Conservation (phyloP, 1,284 basidiomycete genomes). For the Ustilago curta region DNA sequence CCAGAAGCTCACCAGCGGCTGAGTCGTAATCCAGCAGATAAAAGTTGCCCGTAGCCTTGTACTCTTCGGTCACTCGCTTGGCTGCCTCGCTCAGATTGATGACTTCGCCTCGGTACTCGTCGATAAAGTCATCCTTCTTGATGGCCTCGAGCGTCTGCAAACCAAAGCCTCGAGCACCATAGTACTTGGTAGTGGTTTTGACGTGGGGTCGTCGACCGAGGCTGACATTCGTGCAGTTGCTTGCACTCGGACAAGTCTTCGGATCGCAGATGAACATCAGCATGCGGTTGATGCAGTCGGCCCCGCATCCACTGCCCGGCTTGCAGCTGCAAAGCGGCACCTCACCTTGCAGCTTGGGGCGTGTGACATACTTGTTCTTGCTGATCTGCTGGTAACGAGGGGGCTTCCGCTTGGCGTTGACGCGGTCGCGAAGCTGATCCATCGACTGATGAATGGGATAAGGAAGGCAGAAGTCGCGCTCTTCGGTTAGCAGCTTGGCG, state of each 20-base stretch:
- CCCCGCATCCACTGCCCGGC: conserved; percentile 51
- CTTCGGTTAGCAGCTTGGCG: conserved; percentile 42
- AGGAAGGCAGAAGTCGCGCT: conserved; percentile 54
- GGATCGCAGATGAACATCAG: conserved; percentile 61
- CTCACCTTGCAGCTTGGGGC: conserved; percentile 58
- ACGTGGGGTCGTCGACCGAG: conserved; percentile 55
- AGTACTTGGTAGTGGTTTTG: conserved; percentile 52
- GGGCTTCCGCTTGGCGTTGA: conserved; percentile 56
- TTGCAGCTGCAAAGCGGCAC: conserved; percentile 57
- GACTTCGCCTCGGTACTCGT: conserved; percentile 66
- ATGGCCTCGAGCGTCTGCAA: conserved; percentile 55
- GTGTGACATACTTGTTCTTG: conserved; percentile 55
- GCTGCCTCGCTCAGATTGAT: conserved; percentile 56
- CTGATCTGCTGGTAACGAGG: conserved; percentile 56
- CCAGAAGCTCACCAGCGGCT: conserved; percentile 62
- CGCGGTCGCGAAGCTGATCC: conserved; percentile 44
- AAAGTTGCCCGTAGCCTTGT: conserved; percentile 59
- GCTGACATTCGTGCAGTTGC: conserved; percentile 60
- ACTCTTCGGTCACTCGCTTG: conserved; percentile 56
- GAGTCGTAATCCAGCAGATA: conserved; percentile 65
- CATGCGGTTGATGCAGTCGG: conserved; percentile 63
- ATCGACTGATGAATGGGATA: conserved; percentile 37
- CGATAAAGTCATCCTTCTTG: conserved; percentile 55
- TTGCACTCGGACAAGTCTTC: conserved; percentile 59
- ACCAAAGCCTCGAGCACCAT: conserved; percentile 62